A percentile compares a stretch with the other conserved stretches of the same genome.
These are phyloP conservation scores for Stylonectria norvegica DNA, from an alignment of 2,329 filamentous ascomycete species.

Conservation along the genomic window DNA sequence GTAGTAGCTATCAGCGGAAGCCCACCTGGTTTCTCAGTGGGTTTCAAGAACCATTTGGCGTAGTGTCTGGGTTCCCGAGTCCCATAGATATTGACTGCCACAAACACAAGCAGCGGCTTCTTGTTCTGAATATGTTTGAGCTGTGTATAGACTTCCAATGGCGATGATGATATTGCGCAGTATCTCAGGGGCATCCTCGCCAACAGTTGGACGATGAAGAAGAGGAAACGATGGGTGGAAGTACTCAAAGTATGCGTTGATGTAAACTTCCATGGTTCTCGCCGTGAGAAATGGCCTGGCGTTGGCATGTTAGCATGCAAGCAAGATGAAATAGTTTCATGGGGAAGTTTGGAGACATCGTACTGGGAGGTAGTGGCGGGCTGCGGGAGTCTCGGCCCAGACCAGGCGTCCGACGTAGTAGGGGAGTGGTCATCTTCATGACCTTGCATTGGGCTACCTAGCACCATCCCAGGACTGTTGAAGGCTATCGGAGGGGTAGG, in stretches of 20 bases:
- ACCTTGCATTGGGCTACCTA: not conserved
- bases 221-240: conserved; percentile 24
- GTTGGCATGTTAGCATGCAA: conserved; percentile 1
- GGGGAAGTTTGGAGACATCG: not conserved
- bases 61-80: conserved; percentile 13
- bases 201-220: conserved; percentile 17
- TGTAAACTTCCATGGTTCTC: conserved; percentile 1
- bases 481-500: too few relatives aligned
- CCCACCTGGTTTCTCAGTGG: too few relatives aligned
- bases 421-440: not conserved
- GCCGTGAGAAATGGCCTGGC: too few relatives aligned
- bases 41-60: conserved; percentile 6
- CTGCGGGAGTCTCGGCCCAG: not conserved
- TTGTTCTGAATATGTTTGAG: conserved; percentile 7
- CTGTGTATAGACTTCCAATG: conserved; percentile 20
- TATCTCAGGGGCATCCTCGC: conserved; percentile 2
- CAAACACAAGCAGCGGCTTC: conserved; percentile 4
- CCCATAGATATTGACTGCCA: conserved; percentile 17
- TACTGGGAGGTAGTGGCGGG: not conserved
- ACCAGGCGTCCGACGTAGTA: not conserved
- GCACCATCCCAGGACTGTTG: not conserved
- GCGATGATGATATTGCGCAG: conserved; percentile 15
- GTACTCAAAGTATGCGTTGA: conserved; percentile 20
- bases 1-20: too few relatives aligned
- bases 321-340: not conserved